Conservation (phyloP, 805 yeast genomes). For the Yamadazyma philogaea region DNA sequence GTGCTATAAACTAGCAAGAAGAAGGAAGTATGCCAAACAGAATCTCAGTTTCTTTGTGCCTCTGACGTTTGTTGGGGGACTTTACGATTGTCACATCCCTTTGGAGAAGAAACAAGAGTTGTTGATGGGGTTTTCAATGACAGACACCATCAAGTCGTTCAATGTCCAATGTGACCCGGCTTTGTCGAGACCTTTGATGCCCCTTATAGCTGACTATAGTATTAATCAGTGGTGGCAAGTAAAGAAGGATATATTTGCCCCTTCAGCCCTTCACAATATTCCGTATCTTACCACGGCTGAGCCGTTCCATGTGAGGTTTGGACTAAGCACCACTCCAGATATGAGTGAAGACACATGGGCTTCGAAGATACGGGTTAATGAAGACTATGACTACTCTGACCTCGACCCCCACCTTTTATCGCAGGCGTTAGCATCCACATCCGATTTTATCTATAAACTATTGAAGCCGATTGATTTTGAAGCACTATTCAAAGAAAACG, state of each 20-base stretch:
- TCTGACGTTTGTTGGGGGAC: slow-evolving; percentile 59
- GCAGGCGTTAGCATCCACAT: slow-evolving; percentile 21
- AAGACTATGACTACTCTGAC: slow-evolving; percentile 42
- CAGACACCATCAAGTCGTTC: slow-evolving; percentile 15
- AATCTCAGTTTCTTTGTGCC: slow-evolving; percentile 50
- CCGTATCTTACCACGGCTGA: slow-evolving; percentile 60
- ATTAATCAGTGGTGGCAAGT: slow-evolving; percentile 45
- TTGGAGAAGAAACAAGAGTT: slow-evolving; percentile 21
- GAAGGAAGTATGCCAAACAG: slow-evolving; percentile 49
- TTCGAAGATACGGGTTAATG: slow-evolving; percentile 45
- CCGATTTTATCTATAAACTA: slow-evolving; percentile 22
- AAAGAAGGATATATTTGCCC: slow-evolving; percentile 18
- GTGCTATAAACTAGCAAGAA: slow-evolving; percentile 58
- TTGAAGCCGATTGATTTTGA: slow-evolving; percentile 22
- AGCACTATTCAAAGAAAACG: slow-evolving; percentile 10
- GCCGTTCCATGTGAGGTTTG: slow-evolving; percentile 33
- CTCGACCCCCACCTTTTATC: slow-evolving; percentile 36
- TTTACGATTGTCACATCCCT: slow-evolving; percentile 49
- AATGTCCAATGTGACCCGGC: slow-evolving; percentile 33
- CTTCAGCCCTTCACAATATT: slow-evolving; percentile 41
- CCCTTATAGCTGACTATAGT: slow-evolving; percentile 58
- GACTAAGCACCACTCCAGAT: slow-evolving; percentile 28
- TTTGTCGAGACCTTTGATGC: slow-evolving; percentile 46
- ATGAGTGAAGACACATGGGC: slow-evolving; percentile 43
- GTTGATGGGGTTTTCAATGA: slow-evolving; percentile 15